These are phyloP conservation scores for Carex pumila DNA, from an alignment of 176 grass and related monocot species.

Conservation along the genomic window DNA sequence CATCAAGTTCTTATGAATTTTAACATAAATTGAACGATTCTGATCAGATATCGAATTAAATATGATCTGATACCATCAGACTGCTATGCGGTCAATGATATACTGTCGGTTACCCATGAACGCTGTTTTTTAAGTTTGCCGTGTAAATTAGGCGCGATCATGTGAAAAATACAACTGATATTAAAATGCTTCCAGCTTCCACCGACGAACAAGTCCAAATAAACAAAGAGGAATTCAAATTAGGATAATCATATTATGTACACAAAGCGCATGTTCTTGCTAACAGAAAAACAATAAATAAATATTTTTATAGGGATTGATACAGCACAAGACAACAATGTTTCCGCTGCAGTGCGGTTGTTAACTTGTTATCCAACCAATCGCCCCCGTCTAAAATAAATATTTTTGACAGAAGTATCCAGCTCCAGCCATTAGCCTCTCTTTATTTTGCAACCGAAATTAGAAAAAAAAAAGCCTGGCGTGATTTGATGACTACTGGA, in stretches of 20 bases:
- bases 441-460: background rate
- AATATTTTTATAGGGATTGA: no score
- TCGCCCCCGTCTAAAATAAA: background rate
- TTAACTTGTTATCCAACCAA: background rate
- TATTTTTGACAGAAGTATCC: background rate
- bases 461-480: no score
- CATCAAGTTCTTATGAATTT: no score
- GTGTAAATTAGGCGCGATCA: background rate
- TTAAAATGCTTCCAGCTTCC: background rate
- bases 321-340: background rate
- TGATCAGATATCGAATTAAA: no score
- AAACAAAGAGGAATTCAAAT: background rate
- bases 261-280: conserved; percentile 1
- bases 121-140: background rate
- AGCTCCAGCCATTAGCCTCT: background rate
- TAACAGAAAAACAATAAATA: background rate
- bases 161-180: background rate
- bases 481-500: no score
- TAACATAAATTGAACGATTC: no score
- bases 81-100: no score
- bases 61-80: no score
- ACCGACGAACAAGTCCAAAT: conserved; percentile 4
- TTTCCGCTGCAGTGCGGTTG: background rate
- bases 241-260: conserved; percentile 6
- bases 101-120: background rate